Percentiles rank a stretch among this genome's conserved stretches.
Evolutionary conservation across 2,329 filamentous ascomycete species (phyloP).

Genomic region (Remersonia thermophila): DNA sequence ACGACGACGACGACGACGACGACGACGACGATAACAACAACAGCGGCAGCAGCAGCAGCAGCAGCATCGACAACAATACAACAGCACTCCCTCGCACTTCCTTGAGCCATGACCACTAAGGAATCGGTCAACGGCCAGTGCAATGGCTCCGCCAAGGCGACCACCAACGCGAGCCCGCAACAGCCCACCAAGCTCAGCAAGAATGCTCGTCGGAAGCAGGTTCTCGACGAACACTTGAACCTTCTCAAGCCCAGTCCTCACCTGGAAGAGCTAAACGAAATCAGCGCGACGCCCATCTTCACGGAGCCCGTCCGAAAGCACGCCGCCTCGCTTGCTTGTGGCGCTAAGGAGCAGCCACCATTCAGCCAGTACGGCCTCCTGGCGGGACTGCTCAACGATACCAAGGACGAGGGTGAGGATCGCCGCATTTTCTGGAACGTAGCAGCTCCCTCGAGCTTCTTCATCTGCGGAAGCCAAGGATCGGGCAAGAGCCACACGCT

Average conservation of each 20-base stretch:
- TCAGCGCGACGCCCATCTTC: slow-evolving; percentile 22
- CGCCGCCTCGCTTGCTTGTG: slow-evolving; percentile 2
- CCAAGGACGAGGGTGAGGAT: slow-evolving; percentile 11
- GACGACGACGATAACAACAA: no score
- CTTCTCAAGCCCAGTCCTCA: no score
- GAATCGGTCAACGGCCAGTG: no score
- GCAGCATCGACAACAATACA: no score
- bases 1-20: no score
- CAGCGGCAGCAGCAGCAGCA: no score
- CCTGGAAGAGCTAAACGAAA: slow-evolving; percentile 18
- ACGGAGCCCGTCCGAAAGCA: slow-evolving; percentile 19
- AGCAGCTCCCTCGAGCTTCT: slow-evolving; percentile 41
- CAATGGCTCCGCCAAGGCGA: not conserved
- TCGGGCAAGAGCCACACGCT: slow-evolving; percentile 53
- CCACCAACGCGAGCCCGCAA: no score
- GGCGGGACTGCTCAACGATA: slow-evolving; percentile 14
- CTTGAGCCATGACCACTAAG: no score
- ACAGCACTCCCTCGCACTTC: no score
- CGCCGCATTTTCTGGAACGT: slow-evolving; percentile 34
- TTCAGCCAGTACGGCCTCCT: slow-evolving; percentile 23
- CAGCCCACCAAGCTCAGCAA: no score
- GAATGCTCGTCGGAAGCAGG: no score
- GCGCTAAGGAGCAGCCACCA: slow-evolving; percentile 1
- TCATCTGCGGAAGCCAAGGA: slow-evolving; percentile 53
- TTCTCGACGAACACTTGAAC: no score